Conservation (phyloP, 2,329 filamentous ascomycete species). For the Rhexocercosporidium sp. region DNA sequence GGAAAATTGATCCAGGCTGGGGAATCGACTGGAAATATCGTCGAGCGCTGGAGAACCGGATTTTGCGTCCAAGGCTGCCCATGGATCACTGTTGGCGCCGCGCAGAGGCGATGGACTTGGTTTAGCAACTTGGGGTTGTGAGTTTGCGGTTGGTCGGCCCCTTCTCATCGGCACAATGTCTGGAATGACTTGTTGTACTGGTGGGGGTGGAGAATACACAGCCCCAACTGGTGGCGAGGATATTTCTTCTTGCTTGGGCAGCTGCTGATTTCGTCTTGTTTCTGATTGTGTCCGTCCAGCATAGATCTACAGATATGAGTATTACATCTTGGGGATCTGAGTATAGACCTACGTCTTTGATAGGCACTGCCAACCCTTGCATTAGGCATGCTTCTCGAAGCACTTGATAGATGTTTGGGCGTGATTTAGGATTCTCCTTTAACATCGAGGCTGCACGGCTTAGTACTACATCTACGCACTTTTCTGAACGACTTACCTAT, state of each 20-base stretch:
- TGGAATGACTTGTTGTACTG: slow-evolving; percentile 75
- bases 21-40: slow-evolving; percentile 84
- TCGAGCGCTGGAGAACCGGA: slow-evolving; percentile 63
- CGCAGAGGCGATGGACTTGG: slow-evolving; percentile 72
- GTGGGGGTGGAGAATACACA: slow-evolving; percentile 76
- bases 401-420: slow-evolving; percentile 95
- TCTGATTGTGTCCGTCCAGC: slow-evolving; percentile 68
- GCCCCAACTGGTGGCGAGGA: slow-evolving; percentile 70
- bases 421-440: slow-evolving; percentile 73
- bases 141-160: slow-evolving; percentile 70
- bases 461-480: slow-evolving; percentile 17
- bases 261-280: slow-evolving; percentile 59
- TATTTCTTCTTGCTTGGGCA: slow-evolving; percentile 59
- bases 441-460: slow-evolving; percentile 77
- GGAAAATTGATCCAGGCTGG: slow-evolving; percentile 91
- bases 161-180: slow-evolving; percentile 94
- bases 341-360: slow-evolving; percentile 77
- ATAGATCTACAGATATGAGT: slow-evolving; percentile 66
- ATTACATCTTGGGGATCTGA: slow-evolving; percentile 1
- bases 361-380: slow-evolving; percentile 84
- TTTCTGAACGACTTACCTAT: slow-evolving; percentile 67
- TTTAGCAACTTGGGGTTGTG: slow-evolving; percentile 53
- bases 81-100: slow-evolving; percentile 78
- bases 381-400: slow-evolving; percentile 85
- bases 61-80: slow-evolving; percentile 83